Evolutionary conservation across 768 basidiomycete genomes (phyloP).

Genomic region (Mycena vitilis): DNA sequence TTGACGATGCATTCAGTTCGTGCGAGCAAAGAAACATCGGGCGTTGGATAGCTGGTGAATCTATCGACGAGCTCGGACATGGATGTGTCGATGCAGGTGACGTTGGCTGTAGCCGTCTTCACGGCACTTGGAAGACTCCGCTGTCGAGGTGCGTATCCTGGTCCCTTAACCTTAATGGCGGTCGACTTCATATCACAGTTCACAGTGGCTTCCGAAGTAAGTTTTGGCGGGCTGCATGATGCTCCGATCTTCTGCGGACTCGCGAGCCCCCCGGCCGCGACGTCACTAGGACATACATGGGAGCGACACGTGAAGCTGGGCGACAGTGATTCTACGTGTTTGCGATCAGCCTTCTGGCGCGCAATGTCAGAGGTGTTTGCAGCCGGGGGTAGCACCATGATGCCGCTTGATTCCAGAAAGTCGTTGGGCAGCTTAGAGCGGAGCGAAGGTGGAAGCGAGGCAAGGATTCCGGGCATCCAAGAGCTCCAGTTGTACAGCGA

Average conservation of each 20-base stretch:
- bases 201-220: too few relatives aligned
- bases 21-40: not conserved
- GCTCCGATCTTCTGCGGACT: too few relatives aligned
- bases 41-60: not conserved
- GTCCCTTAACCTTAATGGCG: too few relatives aligned
- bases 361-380: too few relatives aligned
- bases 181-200: too few relatives aligned
- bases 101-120: too few relatives aligned
- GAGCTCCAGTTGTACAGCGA: not conserved
- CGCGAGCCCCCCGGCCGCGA: too few relatives aligned
- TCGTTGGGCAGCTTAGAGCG: not conserved
- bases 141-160: too few relatives aligned
- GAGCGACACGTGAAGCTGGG: too few relatives aligned
- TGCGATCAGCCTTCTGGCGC: not conserved
- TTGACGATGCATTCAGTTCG: not conserved
- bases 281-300: too few relatives aligned
- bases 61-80: not conserved
- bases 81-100: not conserved
- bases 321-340: not conserved
- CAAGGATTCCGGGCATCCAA: not conserved
- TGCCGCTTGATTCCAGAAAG: not conserved
- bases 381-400: not conserved
- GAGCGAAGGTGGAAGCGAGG: not conserved
- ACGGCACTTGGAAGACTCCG: too few relatives aligned
- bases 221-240: too few relatives aligned